Base-by-base conservation (phyloP, 2,329 filamentous ascomycete genomes). In the Arthrocladium fulminans region DNA sequence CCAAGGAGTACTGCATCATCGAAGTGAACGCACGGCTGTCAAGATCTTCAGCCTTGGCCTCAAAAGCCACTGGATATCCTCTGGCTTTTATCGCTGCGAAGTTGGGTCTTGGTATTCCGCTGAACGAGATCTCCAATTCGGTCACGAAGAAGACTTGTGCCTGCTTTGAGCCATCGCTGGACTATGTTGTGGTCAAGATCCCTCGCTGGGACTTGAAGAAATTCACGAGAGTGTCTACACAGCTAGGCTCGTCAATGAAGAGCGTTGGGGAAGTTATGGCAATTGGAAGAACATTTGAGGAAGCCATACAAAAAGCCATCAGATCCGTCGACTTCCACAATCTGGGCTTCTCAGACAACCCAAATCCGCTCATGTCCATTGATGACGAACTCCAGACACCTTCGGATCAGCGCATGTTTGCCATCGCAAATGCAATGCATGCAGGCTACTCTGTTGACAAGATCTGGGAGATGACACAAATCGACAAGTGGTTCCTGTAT, bases 231-330 rank as follows among this genome's bases (percentile, higher is more conserved):
- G 92, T 97, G 19, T 97, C 90, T 3, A 97, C 89, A 1, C 84
- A 94, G 63, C 83, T 98, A 20, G 90, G 89, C 24, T 97, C 92
- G 2, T 95, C 90, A 10, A 98, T 98, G 92, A 98, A 97, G 83
- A 95, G 88, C 78, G 89, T 98, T 46, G 92, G 92, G 63, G 92
- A 98, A 67, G 92, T 98, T 57, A 97, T 98, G 92, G 90, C 86
- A 61, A 96, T 98, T 58, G 92, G 92, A 49, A 77, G 92, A 57
- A 94, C 86, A 0, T 98, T 98, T 59, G 92, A 98, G 68, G 92
- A 98, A 70, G 92, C 92, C 7, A 95, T 98, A 35, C 92, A 98
- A 62, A 98, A 97, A 69, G 92, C 92, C 17, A 98, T 98, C 60
- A 84, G 92, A 44, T 83, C 88, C 34, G 90, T 97, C 50, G 92